A percentile compares a stretch with the other conserved stretches of the same genome.
Conservation (phyloP, 1,139 yeast species). For the Yamadazyma diddensiae region DNA sequence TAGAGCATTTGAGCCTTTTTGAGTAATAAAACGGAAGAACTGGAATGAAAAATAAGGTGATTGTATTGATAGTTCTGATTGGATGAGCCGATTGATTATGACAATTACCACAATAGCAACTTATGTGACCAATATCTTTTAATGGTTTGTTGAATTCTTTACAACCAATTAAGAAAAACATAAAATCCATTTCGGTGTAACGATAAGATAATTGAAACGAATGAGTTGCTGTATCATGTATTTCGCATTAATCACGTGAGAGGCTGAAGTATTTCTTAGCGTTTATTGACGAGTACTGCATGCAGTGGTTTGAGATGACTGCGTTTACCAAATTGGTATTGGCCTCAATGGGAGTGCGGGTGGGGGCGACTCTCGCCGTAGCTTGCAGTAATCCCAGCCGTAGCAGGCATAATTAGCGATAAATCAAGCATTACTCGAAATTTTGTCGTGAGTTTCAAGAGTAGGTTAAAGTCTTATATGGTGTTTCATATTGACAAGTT, state of each 20-base stretch:
- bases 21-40: slow-evolving; percentile 40
- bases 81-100: slow-evolving; percentile 47
- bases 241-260: slow-evolving; percentile 4
- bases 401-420: too few species aligned
- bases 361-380: too few species aligned
- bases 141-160: slow-evolving; percentile 30
- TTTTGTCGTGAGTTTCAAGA: too few species aligned
- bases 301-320: too few species aligned
- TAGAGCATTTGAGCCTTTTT: slow-evolving; percentile 39
- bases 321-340: too few species aligned
- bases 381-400: too few species aligned
- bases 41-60: slow-evolving; percentile 47
- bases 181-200: slow-evolving; percentile 26
- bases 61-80: slow-evolving; percentile 37
- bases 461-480: too few species aligned
- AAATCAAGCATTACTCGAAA: too few species aligned
- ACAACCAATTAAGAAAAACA: slow-evolving; percentile 31
- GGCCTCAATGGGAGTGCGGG: too few species aligned
- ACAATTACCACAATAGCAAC: slow-evolving; percentile 39
- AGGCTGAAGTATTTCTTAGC: too few species aligned
- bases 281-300: too few species aligned
- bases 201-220: not conserved
- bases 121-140: slow-evolving; percentile 24
- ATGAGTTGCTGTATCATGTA: slow-evolving; percentile 2
- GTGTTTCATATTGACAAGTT: too few species aligned